These are phyloP conservation scores for Trichodelitschia bisporula DNA, from an alignment of 495 filamentous ascomycete genomes.

Conservation along the genomic window DNA sequence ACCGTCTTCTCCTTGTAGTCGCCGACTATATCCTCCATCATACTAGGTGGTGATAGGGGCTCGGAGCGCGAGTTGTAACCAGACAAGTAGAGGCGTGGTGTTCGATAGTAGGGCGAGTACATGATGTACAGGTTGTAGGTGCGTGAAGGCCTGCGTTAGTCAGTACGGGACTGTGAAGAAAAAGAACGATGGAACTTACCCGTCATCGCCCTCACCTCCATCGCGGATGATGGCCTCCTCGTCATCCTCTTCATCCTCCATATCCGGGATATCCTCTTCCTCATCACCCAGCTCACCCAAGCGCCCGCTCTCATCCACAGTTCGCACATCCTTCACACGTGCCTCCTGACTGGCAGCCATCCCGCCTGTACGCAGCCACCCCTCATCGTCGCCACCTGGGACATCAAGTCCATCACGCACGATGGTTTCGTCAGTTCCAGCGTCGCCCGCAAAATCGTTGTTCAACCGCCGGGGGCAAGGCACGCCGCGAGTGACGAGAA, in stretches of 20 bases:
- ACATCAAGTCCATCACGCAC: conserved; percentile 53
- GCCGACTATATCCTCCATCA: conserved; percentile 99
- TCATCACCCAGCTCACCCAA: conserved; percentile 44
- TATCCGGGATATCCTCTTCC: conserved; percentile 80
- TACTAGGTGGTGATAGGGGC: conserved; percentile 64
- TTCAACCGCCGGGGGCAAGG: conserved; percentile 80
- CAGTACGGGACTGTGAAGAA: not conserved
- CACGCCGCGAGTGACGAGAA: conserved; percentile 77
- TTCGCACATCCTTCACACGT: conserved; percentile 55
- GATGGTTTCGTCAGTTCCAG: conserved; percentile 58
- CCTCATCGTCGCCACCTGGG: conserved; percentile 40
- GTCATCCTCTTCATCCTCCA: conserved; percentile 94
- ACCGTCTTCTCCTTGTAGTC: conserved; percentile 99
- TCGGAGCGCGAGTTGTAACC: conserved; percentile 64
- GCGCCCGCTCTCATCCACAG: conserved; percentile 57
- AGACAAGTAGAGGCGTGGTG: conserved; percentile 83
- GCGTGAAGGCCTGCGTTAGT: conserved; percentile 38
- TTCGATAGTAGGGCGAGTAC: conserved; percentile 90
- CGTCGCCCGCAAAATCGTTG: conserved; percentile 76
- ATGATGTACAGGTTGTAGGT: conserved; percentile 97
- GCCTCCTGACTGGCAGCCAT: conserved; percentile 45
- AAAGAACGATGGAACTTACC: conserved; percentile 25
- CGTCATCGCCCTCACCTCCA: conserved; percentile 23
- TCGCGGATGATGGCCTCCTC: conserved; percentile 93
- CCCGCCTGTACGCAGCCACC: conserved; percentile 75